These are phyloP conservation scores for Yarrowia hollandica DNA, from an alignment of 805 yeast species.

Conservation along the genomic window DNA sequence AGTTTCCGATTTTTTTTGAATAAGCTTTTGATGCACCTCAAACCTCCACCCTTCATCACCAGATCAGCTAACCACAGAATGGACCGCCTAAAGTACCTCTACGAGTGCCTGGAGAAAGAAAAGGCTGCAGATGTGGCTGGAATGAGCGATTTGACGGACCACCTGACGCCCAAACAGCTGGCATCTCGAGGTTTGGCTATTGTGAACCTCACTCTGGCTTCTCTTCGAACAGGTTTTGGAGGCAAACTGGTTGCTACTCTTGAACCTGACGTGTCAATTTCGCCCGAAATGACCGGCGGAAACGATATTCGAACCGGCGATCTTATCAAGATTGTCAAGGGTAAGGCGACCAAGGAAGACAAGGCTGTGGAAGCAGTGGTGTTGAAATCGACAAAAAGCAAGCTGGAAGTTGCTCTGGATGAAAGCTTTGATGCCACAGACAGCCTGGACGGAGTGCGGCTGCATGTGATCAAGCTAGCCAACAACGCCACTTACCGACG, in stretches of 20 bases:
- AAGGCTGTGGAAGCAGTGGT: constrained; percentile 63
- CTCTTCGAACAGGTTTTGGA: constrained; percentile 72
- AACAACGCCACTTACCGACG: constrained; percentile 45
- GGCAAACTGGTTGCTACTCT: constrained; percentile 72
- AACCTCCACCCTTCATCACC: constrained; percentile 2
- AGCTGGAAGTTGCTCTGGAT: constrained; percentile 60
- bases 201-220: constrained; percentile 59
- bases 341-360: background rate
- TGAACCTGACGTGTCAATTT: constrained; percentile 51
- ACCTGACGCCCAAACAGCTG: constrained; percentile 63
- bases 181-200: constrained; percentile 74
- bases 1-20: background rate
- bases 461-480: constrained; percentile 68
- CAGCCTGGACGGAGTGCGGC: constrained; percentile 42
- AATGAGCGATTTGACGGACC: constrained; percentile 47
- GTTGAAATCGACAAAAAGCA: constrained; percentile 50
- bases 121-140: constrained; percentile 54
- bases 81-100: background rate
- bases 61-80: background rate
- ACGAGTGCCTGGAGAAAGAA: constrained; percentile 40
- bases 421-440: constrained; percentile 56
- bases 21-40: background rate
- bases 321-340: constrained; percentile 54
- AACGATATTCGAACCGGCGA: constrained; percentile 62
- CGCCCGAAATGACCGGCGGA: constrained; percentile 42